These are phyloP conservation scores for Rutstroemia sp. DNA, from an alignment of 2,329 filamentous ascomycete species.

Conservation along the genomic window DNA sequence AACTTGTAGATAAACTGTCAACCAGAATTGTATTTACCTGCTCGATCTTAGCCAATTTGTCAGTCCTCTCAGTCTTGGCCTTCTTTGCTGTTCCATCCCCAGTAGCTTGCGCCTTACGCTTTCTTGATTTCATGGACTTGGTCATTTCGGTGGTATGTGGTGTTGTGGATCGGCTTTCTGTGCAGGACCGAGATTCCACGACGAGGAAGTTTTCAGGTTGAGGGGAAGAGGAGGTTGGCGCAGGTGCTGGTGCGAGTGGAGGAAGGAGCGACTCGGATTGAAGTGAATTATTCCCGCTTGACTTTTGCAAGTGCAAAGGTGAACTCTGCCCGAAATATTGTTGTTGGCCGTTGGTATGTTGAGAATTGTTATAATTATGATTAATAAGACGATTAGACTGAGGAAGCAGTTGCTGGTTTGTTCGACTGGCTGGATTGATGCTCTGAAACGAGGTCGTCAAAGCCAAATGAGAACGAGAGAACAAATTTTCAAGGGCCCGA, in stretches of 20 bases:
- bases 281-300: not conserved
- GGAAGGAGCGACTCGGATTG: not conserved
- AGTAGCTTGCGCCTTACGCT: slow-evolving; percentile 11
- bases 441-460: not conserved
- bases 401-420: not conserved
- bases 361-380: not conserved
- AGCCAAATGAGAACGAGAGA: slow-evolving; percentile 1
- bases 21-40: slow-evolving; percentile 13
- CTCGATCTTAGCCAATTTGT: slow-evolving; percentile 15
- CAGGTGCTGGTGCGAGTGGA: not conserved
- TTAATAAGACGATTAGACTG: not conserved
- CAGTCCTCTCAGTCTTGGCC: slow-evolving; percentile 10
- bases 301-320: not conserved
- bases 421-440: slow-evolving; percentile 2
- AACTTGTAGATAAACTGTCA: not conserved
- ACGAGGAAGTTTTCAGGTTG: slow-evolving; percentile 1
- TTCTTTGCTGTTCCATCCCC: slow-evolving; percentile 9
- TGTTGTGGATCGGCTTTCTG: slow-evolving; percentile 4
- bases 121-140: slow-evolving; percentile 7
- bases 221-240: not conserved
- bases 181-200: slow-evolving; percentile 8
- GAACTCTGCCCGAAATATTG: not conserved
- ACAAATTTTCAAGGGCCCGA: slow-evolving; percentile 1
- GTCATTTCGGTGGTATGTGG: slow-evolving; percentile 2
- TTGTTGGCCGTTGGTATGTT: not conserved